These are phyloP conservation scores for Dacryopinax spathularia DNA, from an alignment of 768 basidiomycete species.

Conservation along the genomic window DNA sequence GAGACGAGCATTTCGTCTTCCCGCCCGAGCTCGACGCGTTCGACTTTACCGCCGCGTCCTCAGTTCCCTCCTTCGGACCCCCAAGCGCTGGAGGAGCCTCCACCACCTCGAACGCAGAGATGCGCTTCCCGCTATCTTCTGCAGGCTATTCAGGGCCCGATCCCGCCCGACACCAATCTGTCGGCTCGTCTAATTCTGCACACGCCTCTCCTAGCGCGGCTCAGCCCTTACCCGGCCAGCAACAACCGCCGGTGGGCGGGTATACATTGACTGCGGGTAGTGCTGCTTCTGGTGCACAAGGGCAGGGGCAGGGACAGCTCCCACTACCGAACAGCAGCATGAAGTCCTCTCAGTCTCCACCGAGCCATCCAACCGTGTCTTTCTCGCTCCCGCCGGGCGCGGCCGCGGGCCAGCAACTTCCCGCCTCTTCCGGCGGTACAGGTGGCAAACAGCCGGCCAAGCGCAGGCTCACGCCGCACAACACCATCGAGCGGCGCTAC, in stretches of 20 bases:
- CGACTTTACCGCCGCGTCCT: background rate
- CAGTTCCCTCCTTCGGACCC: background rate
- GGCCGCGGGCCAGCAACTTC: background rate
- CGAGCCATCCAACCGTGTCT: background rate
- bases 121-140: slow-evolving; percentile 1
- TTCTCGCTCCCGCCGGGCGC: background rate
- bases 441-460: background rate
- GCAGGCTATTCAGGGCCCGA: slow-evolving; percentile 1
- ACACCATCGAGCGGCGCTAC: slow-evolving; percentile 77
- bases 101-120: background rate
- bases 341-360: background rate
- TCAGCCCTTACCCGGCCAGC: slow-evolving; percentile 1
- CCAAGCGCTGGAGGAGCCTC: background rate
- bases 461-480: slow-evolving; percentile 47
- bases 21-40: background rate
- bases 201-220: background rate
- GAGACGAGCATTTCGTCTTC: background rate
- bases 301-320: background rate
- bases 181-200: background rate
- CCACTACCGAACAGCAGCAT: background rate
- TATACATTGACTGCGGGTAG: background rate
- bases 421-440: no score
- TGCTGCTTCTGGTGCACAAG: background rate
- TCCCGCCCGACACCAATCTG: background rate
- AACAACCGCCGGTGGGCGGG: background rate